phyloP scores from a whole-genome alignment of 345 rosid species.

The Arabis alpina region DNA sequence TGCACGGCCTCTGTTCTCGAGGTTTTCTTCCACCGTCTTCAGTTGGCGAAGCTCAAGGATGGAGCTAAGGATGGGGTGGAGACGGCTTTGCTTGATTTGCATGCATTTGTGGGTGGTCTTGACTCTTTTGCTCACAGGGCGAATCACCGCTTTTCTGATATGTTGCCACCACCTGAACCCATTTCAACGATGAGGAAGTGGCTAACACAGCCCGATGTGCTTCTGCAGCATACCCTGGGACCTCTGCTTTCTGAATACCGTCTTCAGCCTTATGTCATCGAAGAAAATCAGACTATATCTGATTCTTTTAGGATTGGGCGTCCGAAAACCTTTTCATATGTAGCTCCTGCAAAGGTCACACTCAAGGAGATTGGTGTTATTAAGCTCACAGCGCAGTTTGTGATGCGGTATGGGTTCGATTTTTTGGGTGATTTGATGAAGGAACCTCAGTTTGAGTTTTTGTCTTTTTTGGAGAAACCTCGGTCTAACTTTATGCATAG shows the following conservation, averaged over 20 bases:
- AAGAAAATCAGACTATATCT: too few relatives aligned
- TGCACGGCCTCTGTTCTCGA: constrained; percentile 43
- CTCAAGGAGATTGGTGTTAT: constrained; percentile 74
- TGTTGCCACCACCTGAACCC: constrained; percentile 53
- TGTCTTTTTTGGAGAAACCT: constrained; percentile 27
- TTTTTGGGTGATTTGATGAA: constrained; percentile 63
- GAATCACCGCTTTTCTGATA: constrained; percentile 47
- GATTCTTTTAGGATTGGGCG: too few relatives aligned
- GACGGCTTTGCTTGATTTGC: constrained; percentile 67
- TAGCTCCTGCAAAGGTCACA: constrained; percentile 44
- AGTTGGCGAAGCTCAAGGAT: constrained; percentile 77
- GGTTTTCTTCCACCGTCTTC: constrained; percentile 61
- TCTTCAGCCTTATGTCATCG: too few relatives aligned
- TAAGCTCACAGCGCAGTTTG: constrained; percentile 77
- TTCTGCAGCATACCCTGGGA: neutral
- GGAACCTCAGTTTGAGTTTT: constrained; percentile 47
- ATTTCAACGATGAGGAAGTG: neutral
- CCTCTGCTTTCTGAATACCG: too few relatives aligned
- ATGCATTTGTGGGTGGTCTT: constrained; percentile 71
- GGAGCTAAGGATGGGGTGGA: constrained; percentile 43
- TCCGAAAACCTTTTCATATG: neutral
- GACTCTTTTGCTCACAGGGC: constrained; percentile 73
- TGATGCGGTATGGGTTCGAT: constrained; percentile 65
- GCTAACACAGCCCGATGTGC: neutral
- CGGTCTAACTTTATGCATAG: constrained; percentile 53